These are phyloP conservation scores for Sorghum bicolor DNA, from an alignment of 176 grass and related monocot species.

Conservation along the genomic window DNA sequence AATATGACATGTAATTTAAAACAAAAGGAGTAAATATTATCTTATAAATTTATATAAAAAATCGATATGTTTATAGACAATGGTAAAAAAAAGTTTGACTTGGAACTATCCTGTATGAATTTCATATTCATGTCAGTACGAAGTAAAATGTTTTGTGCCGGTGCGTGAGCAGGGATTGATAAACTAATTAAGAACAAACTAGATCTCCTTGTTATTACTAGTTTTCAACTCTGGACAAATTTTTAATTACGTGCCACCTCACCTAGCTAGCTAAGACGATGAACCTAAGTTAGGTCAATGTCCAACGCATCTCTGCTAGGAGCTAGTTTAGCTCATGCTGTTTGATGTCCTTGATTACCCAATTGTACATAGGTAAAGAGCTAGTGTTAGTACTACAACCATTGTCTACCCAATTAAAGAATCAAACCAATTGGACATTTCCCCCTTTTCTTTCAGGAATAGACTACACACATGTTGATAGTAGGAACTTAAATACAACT, in stretches of 20 bases:
- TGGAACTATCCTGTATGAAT: background rate
- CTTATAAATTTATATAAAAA: too few species aligned
- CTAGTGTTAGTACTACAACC: background rate
- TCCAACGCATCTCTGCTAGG: slow-evolving; percentile 5
- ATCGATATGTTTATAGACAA: too few species aligned
- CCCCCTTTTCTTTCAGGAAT: background rate
- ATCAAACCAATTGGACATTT: background rate
- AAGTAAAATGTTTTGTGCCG: too few species aligned
- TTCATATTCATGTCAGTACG: background rate
- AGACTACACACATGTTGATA: background rate
- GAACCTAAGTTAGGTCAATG: slow-evolving; percentile 23
- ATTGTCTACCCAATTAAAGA: background rate
- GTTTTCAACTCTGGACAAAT: background rate
- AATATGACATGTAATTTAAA: too few species aligned
- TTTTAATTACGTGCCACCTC: background rate
- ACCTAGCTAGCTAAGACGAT: background rate
- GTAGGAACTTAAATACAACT: background rate
- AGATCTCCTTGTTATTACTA: background rate
- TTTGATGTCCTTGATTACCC: background rate
- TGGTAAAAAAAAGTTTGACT: too few species aligned
- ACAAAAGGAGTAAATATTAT: background rate
- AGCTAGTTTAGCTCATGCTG: background rate
- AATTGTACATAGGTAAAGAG: background rate
- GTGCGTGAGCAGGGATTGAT: background rate
- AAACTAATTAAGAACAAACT: background rate